These are phyloP conservation scores for Wickerhamomyces sp. DNA, from an alignment of 1,139 yeast species.

Conservation along the genomic window DNA sequence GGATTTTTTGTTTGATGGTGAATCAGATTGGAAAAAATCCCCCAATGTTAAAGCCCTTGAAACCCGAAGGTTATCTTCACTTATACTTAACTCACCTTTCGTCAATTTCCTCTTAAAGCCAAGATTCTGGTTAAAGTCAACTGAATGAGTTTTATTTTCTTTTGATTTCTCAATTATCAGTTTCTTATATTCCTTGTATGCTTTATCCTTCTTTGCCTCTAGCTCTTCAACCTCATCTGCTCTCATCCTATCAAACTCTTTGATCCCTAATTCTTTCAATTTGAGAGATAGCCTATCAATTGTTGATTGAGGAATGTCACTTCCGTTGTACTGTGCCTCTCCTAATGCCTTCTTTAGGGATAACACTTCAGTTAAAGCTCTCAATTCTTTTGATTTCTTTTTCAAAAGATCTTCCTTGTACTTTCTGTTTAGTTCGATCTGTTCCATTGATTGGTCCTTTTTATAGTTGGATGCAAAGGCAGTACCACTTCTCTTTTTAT, in stretches of 20 bases:
- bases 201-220: slow-evolving; percentile 17
- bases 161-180: slow-evolving; percentile 14
- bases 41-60: slow-evolving; percentile 20
- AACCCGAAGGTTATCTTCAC: slow-evolving; percentile 13
- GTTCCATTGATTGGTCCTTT: slow-evolving; percentile 3
- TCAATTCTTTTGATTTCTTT: slow-evolving; percentile 43
- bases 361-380: slow-evolving; percentile 49
- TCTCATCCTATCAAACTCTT: slow-evolving; percentile 6
- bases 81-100: slow-evolving; percentile 7
- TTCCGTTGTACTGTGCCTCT: slow-evolving; percentile 48
- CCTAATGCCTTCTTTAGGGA: slow-evolving; percentile 60
- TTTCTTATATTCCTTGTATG: slow-evolving; percentile 17
- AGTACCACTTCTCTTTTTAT: slow-evolving; percentile 7
- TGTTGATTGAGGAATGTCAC: slow-evolving; percentile 39
- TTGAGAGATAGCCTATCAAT: slow-evolving; percentile 35
- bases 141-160: background rate
- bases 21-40: slow-evolving; percentile 11
- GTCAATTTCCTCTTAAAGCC: slow-evolving; percentile 3
- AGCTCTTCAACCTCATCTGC: slow-evolving; percentile 14
- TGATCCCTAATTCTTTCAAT: slow-evolving; percentile 25
- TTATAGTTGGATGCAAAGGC: background rate
- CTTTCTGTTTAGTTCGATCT: background rate
- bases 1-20: background rate
- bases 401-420: slow-evolving; percentile 13
- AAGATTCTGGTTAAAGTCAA: too few species aligned